Evolutionary conservation across 768 basidiomycete genomes (phyloP).

Genomic region (Boletus rubroflammeus): DNA sequence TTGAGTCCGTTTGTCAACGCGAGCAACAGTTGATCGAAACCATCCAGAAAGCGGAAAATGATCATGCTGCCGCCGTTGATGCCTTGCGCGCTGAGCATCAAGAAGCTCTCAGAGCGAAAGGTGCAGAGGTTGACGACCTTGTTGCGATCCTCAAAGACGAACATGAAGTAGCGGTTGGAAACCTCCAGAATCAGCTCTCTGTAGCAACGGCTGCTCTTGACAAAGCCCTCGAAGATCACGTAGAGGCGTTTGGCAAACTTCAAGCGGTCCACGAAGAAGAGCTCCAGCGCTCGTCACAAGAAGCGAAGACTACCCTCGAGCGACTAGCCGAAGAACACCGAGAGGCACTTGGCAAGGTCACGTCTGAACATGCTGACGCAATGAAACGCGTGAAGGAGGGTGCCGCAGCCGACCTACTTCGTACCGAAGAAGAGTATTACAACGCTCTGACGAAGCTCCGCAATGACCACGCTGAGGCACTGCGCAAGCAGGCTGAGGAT

Average conservation of each 20-base stretch:
- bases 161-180: slow-evolving; percentile 39
- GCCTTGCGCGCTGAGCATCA: slow-evolving; percentile 44
- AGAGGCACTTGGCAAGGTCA: slow-evolving; percentile 43
- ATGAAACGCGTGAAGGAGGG: slow-evolving; percentile 63
- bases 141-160: slow-evolving; percentile 48
- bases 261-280: slow-evolving; percentile 50
- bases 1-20: slow-evolving; percentile 55
- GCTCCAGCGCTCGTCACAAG: slow-evolving; percentile 50
- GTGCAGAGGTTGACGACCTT: slow-evolving; percentile 39
- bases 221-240: slow-evolving; percentile 53
- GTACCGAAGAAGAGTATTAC: slow-evolving; percentile 80
- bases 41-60: slow-evolving; percentile 47
- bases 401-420: slow-evolving; percentile 52
- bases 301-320: slow-evolving; percentile 49
- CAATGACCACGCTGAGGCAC: slow-evolving; percentile 60
- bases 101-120: slow-evolving; percentile 40
- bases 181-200: slow-evolving; percentile 44
- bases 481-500: slow-evolving; percentile 61
- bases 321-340: slow-evolving; percentile 54
- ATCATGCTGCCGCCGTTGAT: slow-evolving; percentile 48
- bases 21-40: slow-evolving; percentile 53
- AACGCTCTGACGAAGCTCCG: slow-evolving; percentile 76
- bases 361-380: slow-evolving; percentile 50
- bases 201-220: slow-evolving; percentile 41
- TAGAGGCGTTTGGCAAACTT: slow-evolving; percentile 57